These are phyloP conservation scores for Cyberlindnera lachancei DNA, from an alignment of 805 yeast species.

Conservation along the genomic window DNA sequence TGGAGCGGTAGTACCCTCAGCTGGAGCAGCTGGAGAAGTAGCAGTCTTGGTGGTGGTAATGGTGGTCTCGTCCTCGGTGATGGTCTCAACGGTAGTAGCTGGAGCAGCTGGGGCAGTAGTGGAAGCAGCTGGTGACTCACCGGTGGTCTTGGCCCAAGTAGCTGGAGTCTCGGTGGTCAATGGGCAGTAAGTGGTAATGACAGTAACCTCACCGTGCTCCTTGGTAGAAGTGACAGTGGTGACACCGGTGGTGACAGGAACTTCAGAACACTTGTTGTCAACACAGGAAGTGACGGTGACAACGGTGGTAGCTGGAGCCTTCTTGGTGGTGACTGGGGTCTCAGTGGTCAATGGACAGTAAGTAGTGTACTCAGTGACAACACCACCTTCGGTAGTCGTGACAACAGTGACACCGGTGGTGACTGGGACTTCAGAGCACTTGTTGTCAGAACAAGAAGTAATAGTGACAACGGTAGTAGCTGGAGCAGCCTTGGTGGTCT, in stretches of 20 bases:
- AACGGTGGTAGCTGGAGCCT: constrained; percentile 9
- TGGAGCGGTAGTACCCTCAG: constrained; percentile 7
- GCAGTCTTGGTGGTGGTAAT: constrained; percentile 3
- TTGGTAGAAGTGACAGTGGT: constrained; percentile 25
- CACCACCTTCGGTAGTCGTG: constrained; percentile 19
- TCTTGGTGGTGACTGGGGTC: constrained; percentile 23
- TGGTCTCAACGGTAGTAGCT: constrained; percentile 13
- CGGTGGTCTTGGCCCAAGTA: constrained; percentile 8
- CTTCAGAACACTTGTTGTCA: constrained; percentile 10
- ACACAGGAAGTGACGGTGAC: constrained; percentile 21
- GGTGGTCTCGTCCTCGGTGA: constrained; percentile 4
- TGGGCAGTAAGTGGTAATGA: constrained; percentile 21
- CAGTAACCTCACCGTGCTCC: constrained; percentile 12
- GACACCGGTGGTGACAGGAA: constrained; percentile 22
- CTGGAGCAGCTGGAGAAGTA: constrained; percentile 3
- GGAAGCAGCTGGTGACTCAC: constrained; percentile 2
- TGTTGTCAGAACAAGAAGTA: too few species aligned
- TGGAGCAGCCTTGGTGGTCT: neutral
- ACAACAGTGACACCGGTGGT: too few species aligned
- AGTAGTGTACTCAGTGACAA: constrained; percentile 28
- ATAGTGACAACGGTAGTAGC: constrained; percentile 13
- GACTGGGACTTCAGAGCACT: too few species aligned
- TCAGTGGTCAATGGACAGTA: too few species aligned
- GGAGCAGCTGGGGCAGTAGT: neutral
- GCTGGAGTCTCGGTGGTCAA: constrained; percentile 10